Evolutionary conservation across 2,329 filamentous ascomycete genomes (phyloP), one percentile per base, ranked within the genome.

Genomic region (Penicillium freii): DNA sequence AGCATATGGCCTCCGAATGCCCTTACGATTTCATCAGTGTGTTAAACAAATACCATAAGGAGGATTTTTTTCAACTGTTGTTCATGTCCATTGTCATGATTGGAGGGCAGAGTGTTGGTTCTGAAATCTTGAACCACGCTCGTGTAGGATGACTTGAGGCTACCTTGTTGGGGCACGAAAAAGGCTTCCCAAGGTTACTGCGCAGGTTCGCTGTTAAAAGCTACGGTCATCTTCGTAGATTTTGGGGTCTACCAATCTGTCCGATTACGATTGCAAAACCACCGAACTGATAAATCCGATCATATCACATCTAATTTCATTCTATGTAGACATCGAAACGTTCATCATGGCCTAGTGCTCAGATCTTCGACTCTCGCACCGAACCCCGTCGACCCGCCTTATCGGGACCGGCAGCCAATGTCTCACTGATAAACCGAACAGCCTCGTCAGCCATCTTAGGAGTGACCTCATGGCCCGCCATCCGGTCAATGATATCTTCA

Each of bases 401-500:
- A 19, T 66, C 65, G n/a, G 63, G 61, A 25, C 60, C 63, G 8
- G 62, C 59, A 21, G 72, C 69, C 47, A 80, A 60, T n/a, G 72
- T 74, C 34, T 78, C 74, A 31, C 71, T 69, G 34, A 87, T 75
- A 71, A 84, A 87, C 1, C 76, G 74, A 43, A 84, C 75, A 17
- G 83, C 82, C 60, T 82, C 79, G 34, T 78, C 74, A 19, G 81
- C 76, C 85, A 87, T 87, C 9, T 69, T 71, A 0, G 75, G 71
- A 1, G 82, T 84, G 57, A 85, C 82, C 42, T 85, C 82, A 69
- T 88, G 85, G 0, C 81, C 82, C 1, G 82, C 83, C 7, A 77
- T 78, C 4, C 82, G 77, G 63, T 83, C 84, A 38, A 85, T 71
- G 5, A 83, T 72, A 65, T 87, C 84, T 60, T 85, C 80, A 13